Evolutionary conservation across 2,329 filamentous ascomycete species (phyloP).

Genomic region (Exutisphaerella laricina): DNA sequence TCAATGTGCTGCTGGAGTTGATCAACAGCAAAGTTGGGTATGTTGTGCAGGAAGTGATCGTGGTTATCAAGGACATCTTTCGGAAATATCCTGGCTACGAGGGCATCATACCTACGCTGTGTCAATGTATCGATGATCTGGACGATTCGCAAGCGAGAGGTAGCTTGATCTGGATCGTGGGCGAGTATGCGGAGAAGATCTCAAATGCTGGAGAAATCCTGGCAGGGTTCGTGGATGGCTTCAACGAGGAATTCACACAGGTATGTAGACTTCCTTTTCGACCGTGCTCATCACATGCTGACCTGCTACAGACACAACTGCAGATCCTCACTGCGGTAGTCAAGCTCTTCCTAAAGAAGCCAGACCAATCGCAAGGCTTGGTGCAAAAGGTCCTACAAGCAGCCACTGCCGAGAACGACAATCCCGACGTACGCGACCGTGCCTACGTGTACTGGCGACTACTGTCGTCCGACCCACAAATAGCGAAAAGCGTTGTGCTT

Average conservation of each 20-base stretch:
- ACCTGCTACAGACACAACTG: conserved; percentile 69
- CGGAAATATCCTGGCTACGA: conserved; percentile 97
- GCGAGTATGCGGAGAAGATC: conserved; percentile 98
- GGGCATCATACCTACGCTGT: conserved; percentile 93
- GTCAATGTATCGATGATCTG: conserved; percentile 92
- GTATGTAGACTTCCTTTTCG: conserved; percentile 41
- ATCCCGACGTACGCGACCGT: conserved; percentile 92
- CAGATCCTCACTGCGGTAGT: conserved; percentile 97
- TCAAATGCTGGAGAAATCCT: conserved; percentile 96
- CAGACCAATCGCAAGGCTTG: conserved; percentile 79
- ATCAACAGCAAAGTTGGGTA: conserved; percentile 99
- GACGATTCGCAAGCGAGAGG: conserved; percentile 90
- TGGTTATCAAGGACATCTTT: conserved; percentile 99
- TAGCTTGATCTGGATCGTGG: conserved; percentile 96
- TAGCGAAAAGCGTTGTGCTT: conserved; percentile 88
- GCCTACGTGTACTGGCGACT: conserved; percentile 99
- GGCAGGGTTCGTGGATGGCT: conserved; percentile 82
- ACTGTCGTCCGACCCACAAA: conserved; percentile 81
- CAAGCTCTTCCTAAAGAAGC: conserved; percentile 96
- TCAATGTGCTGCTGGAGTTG: conserved; percentile 85
- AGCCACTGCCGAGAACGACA: conserved; percentile 92
- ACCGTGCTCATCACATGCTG: conserved; percentile 34
- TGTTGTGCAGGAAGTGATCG: conserved; percentile 94
- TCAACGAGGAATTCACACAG: conserved; percentile 94
- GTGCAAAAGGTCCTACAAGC: conserved; percentile 92